These are phyloP conservation scores for Aspergillus bombycis DNA, from an alignment of 2,329 filamentous ascomycete species.

Conservation along the genomic window DNA sequence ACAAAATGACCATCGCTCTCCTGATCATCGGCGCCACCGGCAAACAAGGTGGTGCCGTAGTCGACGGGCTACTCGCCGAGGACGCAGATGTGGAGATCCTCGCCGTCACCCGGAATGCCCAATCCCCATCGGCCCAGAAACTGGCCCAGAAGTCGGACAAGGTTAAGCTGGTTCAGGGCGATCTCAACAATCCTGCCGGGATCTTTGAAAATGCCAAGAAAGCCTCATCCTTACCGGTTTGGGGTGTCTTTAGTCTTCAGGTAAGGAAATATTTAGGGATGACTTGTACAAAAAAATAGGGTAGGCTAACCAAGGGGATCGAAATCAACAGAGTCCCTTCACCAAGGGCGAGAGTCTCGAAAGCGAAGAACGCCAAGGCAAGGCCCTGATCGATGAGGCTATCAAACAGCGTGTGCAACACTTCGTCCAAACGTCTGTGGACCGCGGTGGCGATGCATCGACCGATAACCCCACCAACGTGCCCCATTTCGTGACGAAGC, in stretches of 20 bases:
- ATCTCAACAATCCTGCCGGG: constrained; percentile 55
- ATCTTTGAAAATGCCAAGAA: constrained; percentile 55
- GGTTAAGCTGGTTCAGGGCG: constrained; percentile 61
- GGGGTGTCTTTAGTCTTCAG: constrained; percentile 67
- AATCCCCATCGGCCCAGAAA: constrained; percentile 54
- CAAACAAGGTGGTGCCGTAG: constrained; percentile 44
- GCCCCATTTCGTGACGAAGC: constrained; percentile 66
- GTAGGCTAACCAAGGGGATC: not conserved
- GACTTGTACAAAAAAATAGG: not conserved
- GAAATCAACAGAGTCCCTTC: not conserved
- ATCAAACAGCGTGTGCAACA: constrained; percentile 59
- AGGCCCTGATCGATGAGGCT: constrained; percentile 60
- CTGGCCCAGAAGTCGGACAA: constrained; percentile 50
- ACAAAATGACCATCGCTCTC: constrained; percentile 2
- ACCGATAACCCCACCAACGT: constrained; percentile 58
- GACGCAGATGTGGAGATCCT: constrained; percentile 53
- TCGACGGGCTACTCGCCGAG: constrained; percentile 34
- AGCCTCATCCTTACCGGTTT: constrained; percentile 46
- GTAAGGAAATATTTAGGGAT: constrained; percentile 30
- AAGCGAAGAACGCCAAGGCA: constrained; percentile 60
- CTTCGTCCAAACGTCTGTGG: constrained; percentile 67
- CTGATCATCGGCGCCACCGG: constrained; percentile 47
- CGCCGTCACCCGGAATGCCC: constrained; percentile 63
- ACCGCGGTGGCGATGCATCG: constrained; percentile 61
- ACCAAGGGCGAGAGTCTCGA: constrained; percentile 1